phyloP scores from a whole-genome alignment of 768 basidiomycete genomes.

The Psilocybe cubensis region DNA sequence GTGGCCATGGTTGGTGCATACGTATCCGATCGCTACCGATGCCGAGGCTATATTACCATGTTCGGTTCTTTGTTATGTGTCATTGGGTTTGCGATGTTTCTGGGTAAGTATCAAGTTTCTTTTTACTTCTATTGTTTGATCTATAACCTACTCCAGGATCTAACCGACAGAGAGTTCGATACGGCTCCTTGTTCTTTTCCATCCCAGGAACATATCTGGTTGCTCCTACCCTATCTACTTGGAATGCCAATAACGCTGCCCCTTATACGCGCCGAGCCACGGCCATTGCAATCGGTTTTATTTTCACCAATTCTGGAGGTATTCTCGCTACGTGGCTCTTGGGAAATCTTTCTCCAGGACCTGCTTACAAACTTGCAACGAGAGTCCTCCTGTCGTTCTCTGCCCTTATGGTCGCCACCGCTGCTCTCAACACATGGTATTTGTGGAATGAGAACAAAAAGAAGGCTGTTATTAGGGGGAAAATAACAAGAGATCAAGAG shows the following conservation, averaged over 20 bases:
- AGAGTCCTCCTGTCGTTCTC: constrained; percentile 44
- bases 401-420: constrained; percentile 39
- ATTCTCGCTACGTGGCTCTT: constrained; percentile 67
- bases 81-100: constrained; percentile 60
- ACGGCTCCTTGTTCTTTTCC: constrained; percentile 59
- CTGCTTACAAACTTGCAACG: constrained; percentile 53
- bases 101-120: constrained; percentile 37
- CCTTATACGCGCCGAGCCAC: constrained; percentile 63
- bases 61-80: constrained; percentile 45
- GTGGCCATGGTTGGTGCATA: constrained; percentile 42
- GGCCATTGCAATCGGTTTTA: constrained; percentile 57
- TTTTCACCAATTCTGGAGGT: constrained; percentile 61
- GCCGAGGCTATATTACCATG: constrained; percentile 51
- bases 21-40: constrained; percentile 55
- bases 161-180: constrained; percentile 42
- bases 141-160: constrained; percentile 31
- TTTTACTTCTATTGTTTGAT: background rate
- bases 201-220: constrained; percentile 55
- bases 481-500: constrained; percentile 36
- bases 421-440: constrained; percentile 41
- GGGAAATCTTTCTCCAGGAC: constrained; percentile 51
- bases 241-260: constrained; percentile 64
- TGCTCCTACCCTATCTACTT: constrained; percentile 57
- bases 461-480: constrained; percentile 42
- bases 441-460: constrained; percentile 46